phyloP scores from a whole-genome alignment of 2,329 filamentous ascomycete species.

The Drechslerella coelobrocha region DNA sequence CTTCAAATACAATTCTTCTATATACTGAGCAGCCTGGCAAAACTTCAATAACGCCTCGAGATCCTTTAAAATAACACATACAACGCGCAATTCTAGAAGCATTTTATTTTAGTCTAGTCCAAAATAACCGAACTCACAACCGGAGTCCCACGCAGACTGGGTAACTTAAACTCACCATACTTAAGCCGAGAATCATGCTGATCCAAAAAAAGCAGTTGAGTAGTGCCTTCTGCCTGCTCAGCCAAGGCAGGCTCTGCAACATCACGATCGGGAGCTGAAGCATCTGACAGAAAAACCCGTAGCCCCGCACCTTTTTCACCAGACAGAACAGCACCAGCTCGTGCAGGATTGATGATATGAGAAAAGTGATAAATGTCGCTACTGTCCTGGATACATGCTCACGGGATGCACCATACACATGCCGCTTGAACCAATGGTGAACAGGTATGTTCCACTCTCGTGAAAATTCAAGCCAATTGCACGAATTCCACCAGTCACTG shows the following conservation, averaged over 20 bases:
- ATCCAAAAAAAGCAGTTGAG: conserved; percentile 93
- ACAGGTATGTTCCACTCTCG: conserved; percentile 98
- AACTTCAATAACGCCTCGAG: conserved; percentile 30
- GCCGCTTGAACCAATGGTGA: conserved; percentile 90
- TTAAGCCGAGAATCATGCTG: conserved; percentile 85
- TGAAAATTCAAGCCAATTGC: conserved; percentile 93
- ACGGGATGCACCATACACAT: conserved; percentile 86
- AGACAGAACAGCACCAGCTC: conserved; percentile 98
- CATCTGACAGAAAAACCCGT: conserved; percentile 96
- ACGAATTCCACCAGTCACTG: conserved; percentile 66
- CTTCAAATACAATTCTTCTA: too few species aligned
- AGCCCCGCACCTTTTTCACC: conserved; percentile 92
- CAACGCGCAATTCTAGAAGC: conserved; percentile 66
- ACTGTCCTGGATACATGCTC: conserved; percentile 75
- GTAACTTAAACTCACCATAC: conserved; percentile 67
- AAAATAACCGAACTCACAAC: conserved; percentile 4
- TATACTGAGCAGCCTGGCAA: background rate
- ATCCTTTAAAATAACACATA: conserved; percentile 65
- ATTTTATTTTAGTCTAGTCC: conserved; percentile 3
- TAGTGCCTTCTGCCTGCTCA: conserved; percentile 75
- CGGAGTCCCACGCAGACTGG: too few species aligned
- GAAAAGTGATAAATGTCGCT: conserved; percentile 88
- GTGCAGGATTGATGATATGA: conserved; percentile 86
- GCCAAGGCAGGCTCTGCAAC: conserved; percentile 79
- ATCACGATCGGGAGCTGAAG: conserved; percentile 93